Evolutionary conservation across 306 rosid species (phyloP).

Genomic region (Potentilla sterilis): DNA sequence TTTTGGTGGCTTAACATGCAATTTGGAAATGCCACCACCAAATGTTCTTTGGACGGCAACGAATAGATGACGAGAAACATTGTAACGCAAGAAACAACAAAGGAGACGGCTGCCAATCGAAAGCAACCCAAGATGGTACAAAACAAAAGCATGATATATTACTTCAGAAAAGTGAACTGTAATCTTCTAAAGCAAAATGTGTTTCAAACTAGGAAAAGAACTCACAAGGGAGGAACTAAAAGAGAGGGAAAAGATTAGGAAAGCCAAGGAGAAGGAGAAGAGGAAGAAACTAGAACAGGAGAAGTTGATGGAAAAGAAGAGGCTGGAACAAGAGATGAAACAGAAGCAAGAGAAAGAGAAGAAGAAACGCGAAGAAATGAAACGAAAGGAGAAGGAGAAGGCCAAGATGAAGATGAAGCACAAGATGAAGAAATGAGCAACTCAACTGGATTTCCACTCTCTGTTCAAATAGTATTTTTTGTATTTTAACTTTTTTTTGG

Average conservation of each 20-base stretch:
- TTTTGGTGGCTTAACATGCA: background rate
- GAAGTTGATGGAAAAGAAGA: conserved; percentile 22
- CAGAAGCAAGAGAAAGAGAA: conserved; percentile 14
- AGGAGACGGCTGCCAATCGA: background rate
- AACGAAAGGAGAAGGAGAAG: conserved; percentile 15
- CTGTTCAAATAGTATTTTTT: background rate
- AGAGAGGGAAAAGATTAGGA: conserved; percentile 40
- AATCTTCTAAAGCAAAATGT: conserved; percentile 26
- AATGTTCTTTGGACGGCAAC: conserved; percentile 40
- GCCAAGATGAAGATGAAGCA: conserved; percentile 24
- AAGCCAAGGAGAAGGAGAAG: conserved; percentile 31
- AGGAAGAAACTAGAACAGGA: conserved; percentile 10
- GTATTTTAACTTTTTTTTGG: background rate
- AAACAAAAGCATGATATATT: background rate
- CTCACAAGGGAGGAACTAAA: conserved; percentile 39
- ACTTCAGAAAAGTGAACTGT: background rate
- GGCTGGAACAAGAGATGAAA: conserved; percentile 16
- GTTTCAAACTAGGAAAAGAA: conserved; percentile 43
- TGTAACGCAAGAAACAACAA: conserved; percentile 12
- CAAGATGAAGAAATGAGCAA: conserved; percentile 26
- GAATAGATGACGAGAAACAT: background rate
- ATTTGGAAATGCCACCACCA: background rate
- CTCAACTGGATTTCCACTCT: background rate
- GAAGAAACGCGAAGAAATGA: conserved; percentile 2
- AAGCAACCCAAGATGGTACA: conserved; percentile 7